Evolutionary conservation across 2,329 filamentous ascomycete species (phyloP).

Genomic region (Pseudopithomyces maydicus): DNA sequence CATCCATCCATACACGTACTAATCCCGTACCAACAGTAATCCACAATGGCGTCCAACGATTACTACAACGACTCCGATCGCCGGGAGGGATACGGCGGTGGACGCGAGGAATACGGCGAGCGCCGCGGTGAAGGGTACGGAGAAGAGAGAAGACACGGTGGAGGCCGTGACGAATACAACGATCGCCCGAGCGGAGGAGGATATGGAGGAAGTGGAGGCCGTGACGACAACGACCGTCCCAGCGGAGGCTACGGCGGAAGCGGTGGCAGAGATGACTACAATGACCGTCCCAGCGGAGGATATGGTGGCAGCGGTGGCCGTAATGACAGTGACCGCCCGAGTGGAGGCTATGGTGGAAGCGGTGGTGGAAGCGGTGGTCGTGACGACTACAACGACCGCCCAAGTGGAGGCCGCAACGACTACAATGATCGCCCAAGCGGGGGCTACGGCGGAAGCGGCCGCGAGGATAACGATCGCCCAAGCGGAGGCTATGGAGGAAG

Average conservation of each 20-base stretch:
- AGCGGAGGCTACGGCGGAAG: constrained; percentile 8
- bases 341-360: background rate
- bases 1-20: no score
- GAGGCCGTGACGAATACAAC: constrained; percentile 1
- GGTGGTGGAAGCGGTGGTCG: background rate
- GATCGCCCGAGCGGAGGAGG: constrained; percentile 4
- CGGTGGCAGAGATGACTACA: constrained; percentile 2
- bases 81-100: no score
- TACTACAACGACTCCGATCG: background rate
- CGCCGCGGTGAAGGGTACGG: background rate
- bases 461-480: background rate
- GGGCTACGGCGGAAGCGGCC: background rate
- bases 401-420: background rate
- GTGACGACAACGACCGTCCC: background rate
- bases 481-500: constrained; percentile 8
- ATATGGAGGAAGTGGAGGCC: background rate
- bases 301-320: constrained; percentile 7
- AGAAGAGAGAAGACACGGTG: background rate
- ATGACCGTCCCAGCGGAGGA: constrained; percentile 12
- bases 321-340: constrained; percentile 7
- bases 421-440: constrained; percentile 7
- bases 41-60: background rate
- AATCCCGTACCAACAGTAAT: no score
- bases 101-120: background rate
- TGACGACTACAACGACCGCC: background rate